Percentiles rank a stretch among this genome's conserved stretches.
These are phyloP conservation scores for Cladosporium sp. DNA, from an alignment of 2,329 filamentous ascomycete genomes.

Conservation along the genomic window DNA sequence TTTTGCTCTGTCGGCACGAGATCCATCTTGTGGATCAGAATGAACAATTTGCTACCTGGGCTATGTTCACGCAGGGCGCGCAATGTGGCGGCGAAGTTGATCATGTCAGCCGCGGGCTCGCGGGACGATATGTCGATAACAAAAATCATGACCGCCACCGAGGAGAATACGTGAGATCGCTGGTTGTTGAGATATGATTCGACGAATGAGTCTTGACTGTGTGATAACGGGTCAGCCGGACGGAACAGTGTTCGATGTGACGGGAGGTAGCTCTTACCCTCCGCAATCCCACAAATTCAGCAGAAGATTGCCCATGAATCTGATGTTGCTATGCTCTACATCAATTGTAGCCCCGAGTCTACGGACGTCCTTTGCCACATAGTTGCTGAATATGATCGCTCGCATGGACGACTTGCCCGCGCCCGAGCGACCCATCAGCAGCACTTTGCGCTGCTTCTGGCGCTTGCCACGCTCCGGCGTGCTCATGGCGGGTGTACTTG, in stretches of 20 bases:
- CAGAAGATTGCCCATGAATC: conserved; percentile 96
- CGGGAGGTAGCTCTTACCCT: conserved; percentile 52
- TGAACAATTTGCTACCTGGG: conserved; percentile 76
- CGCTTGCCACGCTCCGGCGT: conserved; percentile 38
- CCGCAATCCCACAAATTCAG: conserved; percentile 99
- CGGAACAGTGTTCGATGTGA: neutral
- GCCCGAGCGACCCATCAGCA: conserved; percentile 80
- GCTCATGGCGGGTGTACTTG: conserved; percentile 18
- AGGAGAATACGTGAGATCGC: conserved; percentile 91
- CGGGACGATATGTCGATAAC: conserved; percentile 98
- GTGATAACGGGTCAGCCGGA: conserved; percentile 6
- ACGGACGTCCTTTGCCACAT: conserved; percentile 92
- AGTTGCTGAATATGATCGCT: conserved; percentile 98
- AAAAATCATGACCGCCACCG: conserved; percentile 95
- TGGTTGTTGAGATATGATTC: conserved; percentile 97
- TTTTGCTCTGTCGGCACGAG: conserved; percentile 77
- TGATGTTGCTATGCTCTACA: conserved; percentile 96
- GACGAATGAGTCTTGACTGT: conserved; percentile 92
- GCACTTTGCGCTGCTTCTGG: conserved; percentile 52
- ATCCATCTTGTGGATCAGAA: conserved; percentile 98
- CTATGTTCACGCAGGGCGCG: conserved; percentile 84
- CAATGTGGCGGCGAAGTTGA: conserved; percentile 88
- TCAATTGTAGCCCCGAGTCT: conserved; percentile 94
- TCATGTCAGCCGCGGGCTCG: conserved; percentile 87
- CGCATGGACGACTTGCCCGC: conserved; percentile 98